These are phyloP conservation scores for Hypoxylon sp. DNA, from an alignment of 2,329 filamentous ascomycete species.

Conservation along the genomic window DNA sequence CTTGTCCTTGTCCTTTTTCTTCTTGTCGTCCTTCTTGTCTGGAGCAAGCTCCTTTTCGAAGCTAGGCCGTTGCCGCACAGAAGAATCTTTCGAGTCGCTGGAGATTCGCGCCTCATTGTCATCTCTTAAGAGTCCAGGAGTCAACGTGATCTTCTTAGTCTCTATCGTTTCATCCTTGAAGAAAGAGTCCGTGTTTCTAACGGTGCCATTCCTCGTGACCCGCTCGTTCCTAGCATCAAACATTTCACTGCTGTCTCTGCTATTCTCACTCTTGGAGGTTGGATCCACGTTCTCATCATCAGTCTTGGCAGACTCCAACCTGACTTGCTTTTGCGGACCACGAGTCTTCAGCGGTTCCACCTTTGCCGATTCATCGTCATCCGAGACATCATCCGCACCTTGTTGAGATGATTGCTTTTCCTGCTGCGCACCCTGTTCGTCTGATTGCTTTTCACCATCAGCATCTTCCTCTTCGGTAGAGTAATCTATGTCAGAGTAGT, in stretches of 20 bases:
- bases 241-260: constrained; percentile 72
- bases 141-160: constrained; percentile 96
- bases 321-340: constrained; percentile 52
- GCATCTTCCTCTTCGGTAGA: constrained; percentile 78
- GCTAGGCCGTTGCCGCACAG: constrained; percentile 64
- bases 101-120: constrained; percentile 64
- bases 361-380: constrained; percentile 61
- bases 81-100: constrained; percentile 56
- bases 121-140: constrained; percentile 88
- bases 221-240: constrained; percentile 64
- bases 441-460: constrained; percentile 55
- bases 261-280: constrained; percentile 36
- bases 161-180: constrained; percentile 96
- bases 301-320: constrained; percentile 47
- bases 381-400: constrained; percentile 44
- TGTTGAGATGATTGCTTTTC: constrained; percentile 44
- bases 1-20: constrained; percentile 68
- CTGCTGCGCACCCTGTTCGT: constrained; percentile 47
- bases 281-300: constrained; percentile 46
- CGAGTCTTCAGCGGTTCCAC: constrained; percentile 65
- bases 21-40: constrained; percentile 65
- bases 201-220: constrained; percentile 82
- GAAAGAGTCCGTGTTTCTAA: constrained; percentile 94
- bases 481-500: constrained; percentile 87
- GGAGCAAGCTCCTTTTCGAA: constrained; percentile 61